phyloP scores from a whole-genome alignment of 352 stramenopile species.

The Globisporangium paroecandrum region DNA sequence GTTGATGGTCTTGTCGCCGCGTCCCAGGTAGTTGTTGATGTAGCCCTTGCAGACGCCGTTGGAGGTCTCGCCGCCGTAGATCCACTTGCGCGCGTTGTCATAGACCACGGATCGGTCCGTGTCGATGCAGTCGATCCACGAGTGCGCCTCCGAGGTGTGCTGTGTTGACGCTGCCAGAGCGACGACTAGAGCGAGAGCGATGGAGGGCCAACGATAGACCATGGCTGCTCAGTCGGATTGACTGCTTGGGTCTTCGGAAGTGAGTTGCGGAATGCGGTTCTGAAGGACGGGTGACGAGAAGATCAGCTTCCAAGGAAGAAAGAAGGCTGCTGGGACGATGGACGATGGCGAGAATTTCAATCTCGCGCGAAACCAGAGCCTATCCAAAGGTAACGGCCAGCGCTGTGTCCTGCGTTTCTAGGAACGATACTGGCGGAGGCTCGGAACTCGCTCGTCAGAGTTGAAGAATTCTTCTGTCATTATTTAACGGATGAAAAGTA shows the following conservation, averaged over 20 bases:
- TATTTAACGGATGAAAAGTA: no score
- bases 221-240: background rate
- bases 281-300: background rate
- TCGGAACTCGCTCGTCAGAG: background rate
- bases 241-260: background rate
- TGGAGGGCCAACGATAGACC: background rate
- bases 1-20: constrained; percentile 38
- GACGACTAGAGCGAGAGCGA: background rate
- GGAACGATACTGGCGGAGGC: background rate
- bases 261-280: background rate
- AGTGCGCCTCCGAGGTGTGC: constrained; percentile 25
- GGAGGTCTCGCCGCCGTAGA: constrained; percentile 36
- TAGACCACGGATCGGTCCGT: constrained; percentile 53
- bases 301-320: no score
- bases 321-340: no score
- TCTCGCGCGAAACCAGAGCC: no score
- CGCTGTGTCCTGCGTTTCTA: background rate
- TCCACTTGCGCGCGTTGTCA: constrained; percentile 50
- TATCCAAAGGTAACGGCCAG: background rate
- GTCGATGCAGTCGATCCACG: constrained; percentile 31
- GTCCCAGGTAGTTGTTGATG: constrained; percentile 62
- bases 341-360: no score
- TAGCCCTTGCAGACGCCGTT: constrained; percentile 57
- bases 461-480: no score
- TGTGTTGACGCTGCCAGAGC: background rate